Evolutionary conservation across 1,284 basidiomycete genomes (phyloP).

Genomic region (Quambalaria eucalypti): DNA sequence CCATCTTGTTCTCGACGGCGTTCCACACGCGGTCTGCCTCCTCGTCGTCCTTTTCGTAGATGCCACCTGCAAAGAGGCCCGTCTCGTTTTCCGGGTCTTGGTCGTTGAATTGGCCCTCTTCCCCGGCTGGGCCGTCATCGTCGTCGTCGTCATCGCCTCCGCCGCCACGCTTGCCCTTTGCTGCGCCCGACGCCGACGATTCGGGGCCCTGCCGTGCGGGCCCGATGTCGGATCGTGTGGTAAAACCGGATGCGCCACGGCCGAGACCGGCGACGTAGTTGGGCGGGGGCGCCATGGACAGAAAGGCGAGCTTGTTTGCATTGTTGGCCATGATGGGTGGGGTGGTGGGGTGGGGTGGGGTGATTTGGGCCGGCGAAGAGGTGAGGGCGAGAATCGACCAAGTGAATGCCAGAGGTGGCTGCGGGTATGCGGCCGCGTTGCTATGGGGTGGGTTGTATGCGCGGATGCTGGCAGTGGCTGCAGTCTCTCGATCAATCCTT

Average conservation of each 20-base stretch:
- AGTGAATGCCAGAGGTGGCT: too few species aligned
- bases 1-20: conserved; percentile 78
- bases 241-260: conserved; percentile 78
- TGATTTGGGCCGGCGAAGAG: too few species aligned
- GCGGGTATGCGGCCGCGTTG: too few species aligned
- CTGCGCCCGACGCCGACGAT: neutral
- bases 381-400: too few species aligned
- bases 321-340: neutral
- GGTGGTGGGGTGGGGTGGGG: too few species aligned
- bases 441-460: too few species aligned
- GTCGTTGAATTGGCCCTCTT: conserved; percentile 74
- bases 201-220: conserved; percentile 67
- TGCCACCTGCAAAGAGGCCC: conserved; percentile 86
- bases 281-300: conserved; percentile 24
- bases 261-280: conserved; percentile 45
- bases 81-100: conserved; percentile 97
- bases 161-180: conserved; percentile 5
- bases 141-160: conserved; percentile 70
- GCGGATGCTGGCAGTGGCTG: too few species aligned
- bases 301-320: conserved; percentile 1
- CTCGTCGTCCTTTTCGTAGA: conserved; percentile 94
- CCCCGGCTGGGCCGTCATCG: conserved; percentile 73
- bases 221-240: conserved; percentile 95
- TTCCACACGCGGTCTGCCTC: conserved; percentile 95
- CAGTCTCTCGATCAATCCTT: too few species aligned